A percentile compares a stretch with the other conserved stretches of the same genome.
Evolutionary conservation across 208 protist species (phyloP).

Genomic region (Trypanosoma conorhini): DNA sequence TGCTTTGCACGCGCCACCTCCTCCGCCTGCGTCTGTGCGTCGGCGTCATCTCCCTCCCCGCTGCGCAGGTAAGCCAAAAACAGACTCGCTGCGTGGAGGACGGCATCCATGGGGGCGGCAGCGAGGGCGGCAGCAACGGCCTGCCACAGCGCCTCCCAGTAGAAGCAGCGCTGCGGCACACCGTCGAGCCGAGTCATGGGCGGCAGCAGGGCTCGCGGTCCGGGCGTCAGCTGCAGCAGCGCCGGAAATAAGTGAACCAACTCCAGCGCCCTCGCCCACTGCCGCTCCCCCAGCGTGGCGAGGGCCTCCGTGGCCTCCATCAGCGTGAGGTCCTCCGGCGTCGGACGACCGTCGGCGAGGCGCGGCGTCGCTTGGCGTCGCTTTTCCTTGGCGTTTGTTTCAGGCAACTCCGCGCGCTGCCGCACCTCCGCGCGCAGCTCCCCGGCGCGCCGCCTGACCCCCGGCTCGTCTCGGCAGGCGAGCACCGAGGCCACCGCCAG

Average conservation of each 20-base stretch:
- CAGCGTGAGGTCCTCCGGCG: conserved; percentile 12
- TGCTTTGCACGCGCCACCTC: not conserved
- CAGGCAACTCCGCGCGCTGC: not conserved
- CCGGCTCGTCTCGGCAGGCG: conserved; percentile 9
- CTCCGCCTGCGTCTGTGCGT: not conserved
- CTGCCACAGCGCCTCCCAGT: conserved; percentile 26
- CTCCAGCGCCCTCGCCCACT: conserved; percentile 21
- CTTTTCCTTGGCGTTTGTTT: not conserved
- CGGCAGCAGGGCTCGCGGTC: conserved; percentile 2
- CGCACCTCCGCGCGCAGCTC: conserved; percentile 16
- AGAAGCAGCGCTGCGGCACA: not conserved
- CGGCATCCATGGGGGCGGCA: conserved; percentile 1
- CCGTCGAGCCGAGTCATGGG: not conserved
- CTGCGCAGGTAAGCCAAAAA: conserved; percentile 9
- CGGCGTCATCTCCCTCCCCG: not conserved
- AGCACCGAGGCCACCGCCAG: conserved; percentile 23
- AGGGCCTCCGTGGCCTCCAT: conserved; percentile 10
- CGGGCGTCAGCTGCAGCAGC: conserved; percentile 11
- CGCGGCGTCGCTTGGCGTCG: not conserved
- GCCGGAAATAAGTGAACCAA: conserved; percentile 14
- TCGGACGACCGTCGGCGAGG: not conserved
- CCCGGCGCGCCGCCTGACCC: not conserved
- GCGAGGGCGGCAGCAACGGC: conserved; percentile 2
- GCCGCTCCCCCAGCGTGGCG: not conserved
- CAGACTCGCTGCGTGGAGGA: conserved; percentile 1